A percentile compares a stretch with the other conserved stretches of the same genome.
Conservation (phyloP, 257 asterid species). For the Salvia splendens region DNA sequence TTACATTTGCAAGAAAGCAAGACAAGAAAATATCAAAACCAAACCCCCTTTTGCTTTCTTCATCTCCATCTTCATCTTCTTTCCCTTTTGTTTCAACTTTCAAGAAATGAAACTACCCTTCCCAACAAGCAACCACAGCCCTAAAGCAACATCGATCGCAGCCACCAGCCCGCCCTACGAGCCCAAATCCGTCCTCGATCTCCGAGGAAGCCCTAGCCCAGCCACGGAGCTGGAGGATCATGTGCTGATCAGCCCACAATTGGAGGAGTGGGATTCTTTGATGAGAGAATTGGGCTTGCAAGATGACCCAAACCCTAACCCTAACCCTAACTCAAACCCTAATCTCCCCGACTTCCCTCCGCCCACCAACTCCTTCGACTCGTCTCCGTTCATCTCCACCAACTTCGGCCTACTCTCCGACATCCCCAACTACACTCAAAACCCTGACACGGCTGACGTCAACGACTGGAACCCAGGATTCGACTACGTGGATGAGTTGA, state of each 20-base stretch:
- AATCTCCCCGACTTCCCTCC: conserved; percentile 39
- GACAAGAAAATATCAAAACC: too few species aligned
- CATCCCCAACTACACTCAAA: conserved; percentile 24
- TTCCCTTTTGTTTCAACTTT: too few species aligned
- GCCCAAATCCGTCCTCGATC: conserved; percentile 84
- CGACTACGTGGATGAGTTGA: conserved; percentile 78
- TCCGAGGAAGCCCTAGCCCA: conserved; percentile 69
- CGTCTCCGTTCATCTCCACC: too few species aligned
- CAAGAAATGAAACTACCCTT: conserved; percentile 87
- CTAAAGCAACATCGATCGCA: too few species aligned
- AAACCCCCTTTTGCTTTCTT: too few species aligned
- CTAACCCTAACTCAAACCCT: conserved; percentile 10
- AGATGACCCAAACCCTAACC: conserved; percentile 44
- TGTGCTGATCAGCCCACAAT: conserved; percentile 54
- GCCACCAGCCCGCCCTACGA: conserved; percentile 44
- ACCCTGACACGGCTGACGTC: conserved; percentile 6
- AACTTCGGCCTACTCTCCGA: conserved; percentile 56
- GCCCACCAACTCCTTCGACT: background rate
- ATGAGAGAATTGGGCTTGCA: conserved; percentile 84
- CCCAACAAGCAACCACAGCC: conserved; percentile 34
- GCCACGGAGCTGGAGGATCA: conserved; percentile 63
- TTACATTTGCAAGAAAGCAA: background rate
- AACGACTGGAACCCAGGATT: conserved; percentile 33
- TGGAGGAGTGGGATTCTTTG: conserved; percentile 80
- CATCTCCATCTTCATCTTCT: too few species aligned